Base-by-base conservation (phyloP, 768 basidiomycete genomes). In the Podaxis rugospora region DNA sequence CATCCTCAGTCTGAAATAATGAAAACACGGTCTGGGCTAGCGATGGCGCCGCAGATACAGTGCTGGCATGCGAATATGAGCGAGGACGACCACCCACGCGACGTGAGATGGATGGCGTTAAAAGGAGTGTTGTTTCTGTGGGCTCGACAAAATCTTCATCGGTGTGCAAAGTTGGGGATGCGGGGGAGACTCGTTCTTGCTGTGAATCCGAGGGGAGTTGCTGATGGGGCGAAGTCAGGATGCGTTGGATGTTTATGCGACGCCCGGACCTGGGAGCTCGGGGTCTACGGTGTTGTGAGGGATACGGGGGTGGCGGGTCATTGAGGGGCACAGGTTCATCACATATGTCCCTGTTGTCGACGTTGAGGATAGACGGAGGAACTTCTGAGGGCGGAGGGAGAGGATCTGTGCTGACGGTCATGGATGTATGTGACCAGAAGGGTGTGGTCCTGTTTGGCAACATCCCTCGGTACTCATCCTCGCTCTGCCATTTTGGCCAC, bases 301-400 rank as follows among this genome's bases (percentile, higher is more conserved):
- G 88, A 70, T 90, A 90, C 1, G 89, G 89, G 0, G 89, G 89
- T 9, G 89, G 89, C 2, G 89, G 89, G 65, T 90, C 88, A 18
- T 66, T 51, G 35, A 71, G 67, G 11, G 61, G 28, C 28, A 25
- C 32, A 25, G 7, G 9, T 2, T 11, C 2, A 6, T 57, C 51
- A 18, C 51, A 47, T 27, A 28, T 25, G 37, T 21, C 49, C 10
- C 55, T 16, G 21, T 42, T 36, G 5, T 10, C 32, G 7, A 57
- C 36, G 27, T 40, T 50, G 40, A 46, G 46, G 27, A 36, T 52
- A n/a, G 52, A 39, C 5, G 36, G 25, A 6, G 28, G 37, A 35
- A 13, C 37, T 18, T 37, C 46, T 21, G 35, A 3, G 13, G 46
- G 13, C 7, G 47, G 56, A 21, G 46, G 32, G 23, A 27, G 42